These are phyloP conservation scores for Abrus pulchellus DNA, from an alignment of 306 rosid genomes.

Conservation along the genomic window DNA sequence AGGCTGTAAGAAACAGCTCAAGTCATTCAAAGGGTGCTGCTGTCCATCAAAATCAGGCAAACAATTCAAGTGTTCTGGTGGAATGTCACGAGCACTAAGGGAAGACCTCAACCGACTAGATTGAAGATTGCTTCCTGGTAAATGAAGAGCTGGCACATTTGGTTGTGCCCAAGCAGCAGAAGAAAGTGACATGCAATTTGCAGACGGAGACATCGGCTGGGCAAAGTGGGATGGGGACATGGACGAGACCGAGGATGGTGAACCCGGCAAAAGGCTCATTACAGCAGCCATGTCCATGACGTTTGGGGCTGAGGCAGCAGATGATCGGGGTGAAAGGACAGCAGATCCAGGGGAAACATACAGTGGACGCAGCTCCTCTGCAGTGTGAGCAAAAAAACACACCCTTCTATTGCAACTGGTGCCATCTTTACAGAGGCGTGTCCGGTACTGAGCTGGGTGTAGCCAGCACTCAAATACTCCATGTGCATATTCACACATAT, in stretches of 20 bases:
- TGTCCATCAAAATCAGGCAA: slow-evolving; percentile 68
- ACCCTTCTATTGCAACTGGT: slow-evolving; percentile 80
- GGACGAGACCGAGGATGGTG: slow-evolving; percentile 74
- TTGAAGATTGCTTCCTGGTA: slow-evolving; percentile 84
- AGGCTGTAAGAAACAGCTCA: slow-evolving; percentile 71
- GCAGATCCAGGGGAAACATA: slow-evolving; percentile 89
- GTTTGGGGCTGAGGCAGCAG: slow-evolving; percentile 65
- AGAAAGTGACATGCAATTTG: slow-evolving; percentile 64
- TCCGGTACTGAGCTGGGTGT: slow-evolving; percentile 93
- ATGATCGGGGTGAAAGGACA: slow-evolving; percentile 75
- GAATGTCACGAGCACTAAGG: slow-evolving; percentile 78
- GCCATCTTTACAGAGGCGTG: slow-evolving; percentile 89
- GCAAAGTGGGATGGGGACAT: slow-evolving; percentile 79
- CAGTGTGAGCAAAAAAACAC: slow-evolving; percentile 81
- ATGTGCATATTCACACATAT: slow-evolving; percentile 94
- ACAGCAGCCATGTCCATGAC: slow-evolving; percentile 96
- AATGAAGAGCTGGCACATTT: slow-evolving; percentile 86
- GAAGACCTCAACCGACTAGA: slow-evolving; percentile 87
- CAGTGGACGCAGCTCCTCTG: slow-evolving; percentile 78
- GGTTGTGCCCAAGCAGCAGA: slow-evolving; percentile 71
- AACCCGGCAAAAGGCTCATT: slow-evolving; percentile 76
- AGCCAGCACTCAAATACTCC: slow-evolving; percentile 97
- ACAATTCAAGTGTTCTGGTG: slow-evolving; percentile 58
- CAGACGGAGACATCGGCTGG: slow-evolving; percentile 83
- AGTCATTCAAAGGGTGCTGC: slow-evolving; percentile 69